A percentile compares a stretch with the other conserved stretches of the same genome.
These are phyloP conservation scores for Ceraceosorus bombacis DNA, from an alignment of 1,284 basidiomycete genomes.

Conservation along the genomic window DNA sequence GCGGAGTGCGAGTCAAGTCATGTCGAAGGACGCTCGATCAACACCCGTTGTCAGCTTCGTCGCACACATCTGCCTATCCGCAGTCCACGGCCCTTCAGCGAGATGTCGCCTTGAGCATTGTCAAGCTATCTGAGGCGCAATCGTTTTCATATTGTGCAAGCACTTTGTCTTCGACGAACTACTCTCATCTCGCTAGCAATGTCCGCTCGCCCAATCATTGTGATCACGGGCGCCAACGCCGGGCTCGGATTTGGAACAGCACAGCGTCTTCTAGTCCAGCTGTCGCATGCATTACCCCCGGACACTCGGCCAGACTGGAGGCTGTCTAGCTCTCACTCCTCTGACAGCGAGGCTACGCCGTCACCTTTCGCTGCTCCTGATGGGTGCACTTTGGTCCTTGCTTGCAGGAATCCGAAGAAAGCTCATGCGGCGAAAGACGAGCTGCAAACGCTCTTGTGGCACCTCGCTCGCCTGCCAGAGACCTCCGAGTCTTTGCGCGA, in stretches of 20 bases:
- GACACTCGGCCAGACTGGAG: slow-evolving; percentile 25
- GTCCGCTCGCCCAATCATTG: slow-evolving; percentile 34
- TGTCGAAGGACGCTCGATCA: too few species aligned
- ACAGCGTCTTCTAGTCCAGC: slow-evolving; percentile 45
- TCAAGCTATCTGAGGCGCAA: too few species aligned
- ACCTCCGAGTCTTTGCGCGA: not conserved
- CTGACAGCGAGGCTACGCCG: slow-evolving; percentile 15
- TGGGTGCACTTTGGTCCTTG: slow-evolving; percentile 45
- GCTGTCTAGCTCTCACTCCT: slow-evolving; percentile 16
- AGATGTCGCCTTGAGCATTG: too few species aligned
- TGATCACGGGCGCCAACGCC: slow-evolving; percentile 45
- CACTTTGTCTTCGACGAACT: too few species aligned
- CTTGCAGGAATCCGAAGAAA: slow-evolving; percentile 46
- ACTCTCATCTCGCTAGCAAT: too few species aligned
- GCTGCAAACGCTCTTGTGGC: slow-evolving; percentile 31
- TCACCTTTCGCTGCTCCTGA: slow-evolving; percentile 45
- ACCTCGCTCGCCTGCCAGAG: slow-evolving; percentile 34
- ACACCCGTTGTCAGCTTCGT: too few species aligned
- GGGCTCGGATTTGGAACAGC: slow-evolving; percentile 47
- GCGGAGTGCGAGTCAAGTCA: too few species aligned
- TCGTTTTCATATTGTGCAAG: too few species aligned
- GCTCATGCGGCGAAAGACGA: slow-evolving; percentile 39
- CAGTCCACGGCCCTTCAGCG: too few species aligned
- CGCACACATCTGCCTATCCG: too few species aligned
- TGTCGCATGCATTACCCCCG: slow-evolving; percentile 39